Percentiles rank a stretch among this genome's conserved stretches.
Conservation (phyloP, 1,139 yeast species). For the Candida freyschussii region DNA sequence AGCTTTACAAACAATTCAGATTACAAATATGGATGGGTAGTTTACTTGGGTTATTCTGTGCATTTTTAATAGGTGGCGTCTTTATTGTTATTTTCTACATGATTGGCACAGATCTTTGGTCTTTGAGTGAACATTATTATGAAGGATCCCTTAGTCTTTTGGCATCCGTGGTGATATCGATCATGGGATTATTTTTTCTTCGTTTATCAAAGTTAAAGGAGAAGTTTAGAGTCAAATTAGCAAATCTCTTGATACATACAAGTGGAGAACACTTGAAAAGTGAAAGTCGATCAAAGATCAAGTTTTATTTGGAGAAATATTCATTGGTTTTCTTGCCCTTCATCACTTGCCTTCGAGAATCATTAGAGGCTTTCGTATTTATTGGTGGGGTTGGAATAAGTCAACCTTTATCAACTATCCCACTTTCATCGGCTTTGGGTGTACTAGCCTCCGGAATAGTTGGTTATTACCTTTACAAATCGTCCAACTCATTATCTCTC, state of each 20-base stretch:
- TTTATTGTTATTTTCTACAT: slow-evolving; percentile 82
- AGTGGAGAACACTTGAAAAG: slow-evolving; percentile 22
- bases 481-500: slow-evolving; percentile 72
- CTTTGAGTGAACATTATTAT: slow-evolving; percentile 84
- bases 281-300: slow-evolving; percentile 22
- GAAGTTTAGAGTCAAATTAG: slow-evolving; percentile 89
- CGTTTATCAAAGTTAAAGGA: slow-evolving; percentile 86
- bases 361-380: slow-evolving; percentile 87
- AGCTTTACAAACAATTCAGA: slow-evolving; percentile 54
- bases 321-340: slow-evolving; percentile 81
- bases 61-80: slow-evolving; percentile 76
- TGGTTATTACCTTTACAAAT: slow-evolving; percentile 66
- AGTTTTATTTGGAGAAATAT: slow-evolving; percentile 50
- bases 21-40: slow-evolving; percentile 84
- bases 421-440: slow-evolving; percentile 68
- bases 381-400: slow-evolving; percentile 84
- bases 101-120: slow-evolving; percentile 79
- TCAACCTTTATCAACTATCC: slow-evolving; percentile 73
- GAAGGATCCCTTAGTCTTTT: slow-evolving; percentile 84
- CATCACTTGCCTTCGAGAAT: slow-evolving; percentile 83
- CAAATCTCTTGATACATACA: slow-evolving; percentile 43
- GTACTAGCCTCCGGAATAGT: slow-evolving; percentile 56
- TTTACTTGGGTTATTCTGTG: slow-evolving; percentile 60
- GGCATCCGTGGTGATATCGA: slow-evolving; percentile 77
- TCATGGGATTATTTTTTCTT: slow-evolving; percentile 91